A percentile compares a stretch with the other conserved stretches of the same genome.
These are phyloP conservation scores for Pisolithus thermaeus DNA, from an alignment of 1,284 basidiomycete species.

Conservation along the genomic window DNA sequence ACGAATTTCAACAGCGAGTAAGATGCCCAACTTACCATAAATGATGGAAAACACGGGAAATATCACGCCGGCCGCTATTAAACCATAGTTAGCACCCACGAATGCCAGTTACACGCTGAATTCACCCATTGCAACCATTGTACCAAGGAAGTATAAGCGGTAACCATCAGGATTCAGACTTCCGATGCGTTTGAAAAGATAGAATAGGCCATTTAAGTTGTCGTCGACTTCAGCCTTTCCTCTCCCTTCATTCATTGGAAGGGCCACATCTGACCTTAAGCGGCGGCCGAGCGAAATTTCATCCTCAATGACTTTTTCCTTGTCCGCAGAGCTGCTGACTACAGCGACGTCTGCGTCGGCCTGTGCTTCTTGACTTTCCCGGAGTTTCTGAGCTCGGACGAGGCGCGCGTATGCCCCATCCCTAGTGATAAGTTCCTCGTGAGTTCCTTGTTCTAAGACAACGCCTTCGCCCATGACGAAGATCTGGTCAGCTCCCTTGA, in stretches of 20 bases:
- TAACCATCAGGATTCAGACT: slow-evolving; percentile 56
- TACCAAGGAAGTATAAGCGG: slow-evolving; percentile 50
- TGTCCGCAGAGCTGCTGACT: slow-evolving; percentile 33
- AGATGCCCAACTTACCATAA: slow-evolving; percentile 42
- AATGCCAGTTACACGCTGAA: slow-evolving; percentile 2
- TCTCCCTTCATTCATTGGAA: slow-evolving; percentile 37
- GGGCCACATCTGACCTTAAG: slow-evolving; percentile 66
- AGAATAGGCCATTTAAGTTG: slow-evolving; percentile 40
- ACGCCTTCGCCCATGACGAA: slow-evolving; percentile 84
- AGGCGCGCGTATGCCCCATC: slow-evolving; percentile 71
- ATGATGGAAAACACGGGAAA: slow-evolving; percentile 87
- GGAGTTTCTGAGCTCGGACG: slow-evolving; percentile 76
- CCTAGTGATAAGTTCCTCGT: slow-evolving; percentile 67
- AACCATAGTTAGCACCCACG: slow-evolving; percentile 9
- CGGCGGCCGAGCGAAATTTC: slow-evolving; percentile 64
- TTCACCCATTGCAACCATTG: slow-evolving; percentile 48
- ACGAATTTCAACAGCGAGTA: background rate
- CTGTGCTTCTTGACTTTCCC: slow-evolving; percentile 37
- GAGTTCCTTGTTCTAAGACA: slow-evolving; percentile 82
- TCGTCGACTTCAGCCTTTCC: slow-evolving; percentile 37
- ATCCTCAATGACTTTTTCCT: slow-evolving; percentile 50
- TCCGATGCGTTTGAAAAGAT: slow-evolving; percentile 72
- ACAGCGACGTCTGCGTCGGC: slow-evolving; percentile 27
- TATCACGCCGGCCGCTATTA: slow-evolving; percentile 61
- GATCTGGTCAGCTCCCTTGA: slow-evolving; percentile 80